Evolutionary conservation across 2,329 filamentous ascomycete species (phyloP), one percentile per base, ranked within the genome.

Genomic region (Alternaria sp.): DNA sequence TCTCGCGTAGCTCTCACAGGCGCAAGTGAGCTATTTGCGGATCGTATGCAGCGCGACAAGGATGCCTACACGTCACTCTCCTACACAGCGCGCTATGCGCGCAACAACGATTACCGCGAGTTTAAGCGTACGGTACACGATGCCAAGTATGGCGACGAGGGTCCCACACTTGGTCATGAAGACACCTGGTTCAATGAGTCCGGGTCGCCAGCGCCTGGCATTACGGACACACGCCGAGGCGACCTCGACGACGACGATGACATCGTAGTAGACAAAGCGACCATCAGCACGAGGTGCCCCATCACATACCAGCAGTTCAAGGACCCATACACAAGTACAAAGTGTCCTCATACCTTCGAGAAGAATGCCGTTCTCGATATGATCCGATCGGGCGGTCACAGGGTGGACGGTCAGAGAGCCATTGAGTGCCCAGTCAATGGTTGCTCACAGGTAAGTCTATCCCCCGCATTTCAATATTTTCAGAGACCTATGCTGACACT

Each of bases 261-360:
- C 45, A 83, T 94, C 23, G 86, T 90, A 2, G 86, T 94, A 28
- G 85, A 87, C 26, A 84, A 87, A 53, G 88, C 89, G 65, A 86
- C 85, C 5, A 84, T 89, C 56, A 90, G 87, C 76, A 87, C 90
- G 30, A 89, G 87, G 70, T 94, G 92, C 72, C 90, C 91, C 0
- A 77, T 94, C 20, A 91, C 90, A 0, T 82, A 93, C 67, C 82
- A 83, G 55, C 82, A 86, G 47, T 89, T 93, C 82, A 81, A 83
- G 45, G 85, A 92, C 56, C 92, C 92, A 0, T 88, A 87, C 72
- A 91, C 87, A 59, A 92, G 87, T 70, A 81, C 75, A 14, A 87
- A 87, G 67, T 94, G 92, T 82, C 88, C 87, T 59, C 92, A 94
- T 76, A 89, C 87, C 0, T 94, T 92, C 74, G 90, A 94, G 74